These are phyloP conservation scores for Salvia splendens DNA, from an alignment of 257 asterid species.

Conservation along the genomic window DNA sequence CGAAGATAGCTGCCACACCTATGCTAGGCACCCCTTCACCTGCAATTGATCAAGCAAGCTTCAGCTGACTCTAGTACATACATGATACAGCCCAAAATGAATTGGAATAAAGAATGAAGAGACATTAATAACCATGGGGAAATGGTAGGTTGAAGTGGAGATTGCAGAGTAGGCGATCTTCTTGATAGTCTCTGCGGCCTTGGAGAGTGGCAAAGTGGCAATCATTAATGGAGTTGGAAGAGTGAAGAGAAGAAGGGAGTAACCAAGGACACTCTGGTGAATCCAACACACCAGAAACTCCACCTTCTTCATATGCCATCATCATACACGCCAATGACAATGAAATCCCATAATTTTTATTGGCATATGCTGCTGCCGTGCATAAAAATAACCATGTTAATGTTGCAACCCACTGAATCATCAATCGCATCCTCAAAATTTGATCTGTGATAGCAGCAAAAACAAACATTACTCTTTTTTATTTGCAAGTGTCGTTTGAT, in stretches of 20 bases:
- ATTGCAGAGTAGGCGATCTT: conserved; percentile 69
- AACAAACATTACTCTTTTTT: neutral
- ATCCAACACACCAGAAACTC: conserved; percentile 51
- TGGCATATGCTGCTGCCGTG: conserved; percentile 24
- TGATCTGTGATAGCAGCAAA: neutral
- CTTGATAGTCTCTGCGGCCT: conserved; percentile 73
- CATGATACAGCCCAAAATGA: neutral
- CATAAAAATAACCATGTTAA: conserved; percentile 28
- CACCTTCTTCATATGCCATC: conserved; percentile 69
- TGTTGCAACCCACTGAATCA: conserved; percentile 32
- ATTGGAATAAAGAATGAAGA: neutral
- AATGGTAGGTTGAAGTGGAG: conserved; percentile 53
- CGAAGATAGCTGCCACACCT: conserved; percentile 73
- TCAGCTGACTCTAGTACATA: neutral
- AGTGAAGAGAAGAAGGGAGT: conserved; percentile 34
- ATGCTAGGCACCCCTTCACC: conserved; percentile 40
- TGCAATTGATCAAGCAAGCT: conserved; percentile 33
- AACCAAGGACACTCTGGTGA: conserved; percentile 58
- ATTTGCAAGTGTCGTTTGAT: neutral
- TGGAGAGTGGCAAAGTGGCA: conserved; percentile 64
- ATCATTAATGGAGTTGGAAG: conserved; percentile 36
- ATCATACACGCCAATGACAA: conserved; percentile 64
- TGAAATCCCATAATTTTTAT: conserved; percentile 41
- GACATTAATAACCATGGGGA: neutral
- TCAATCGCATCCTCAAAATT: conserved; percentile 5